Conservation (phyloP, 805 yeast genomes). For the Saccharomycopsis lassenensis region DNA sequence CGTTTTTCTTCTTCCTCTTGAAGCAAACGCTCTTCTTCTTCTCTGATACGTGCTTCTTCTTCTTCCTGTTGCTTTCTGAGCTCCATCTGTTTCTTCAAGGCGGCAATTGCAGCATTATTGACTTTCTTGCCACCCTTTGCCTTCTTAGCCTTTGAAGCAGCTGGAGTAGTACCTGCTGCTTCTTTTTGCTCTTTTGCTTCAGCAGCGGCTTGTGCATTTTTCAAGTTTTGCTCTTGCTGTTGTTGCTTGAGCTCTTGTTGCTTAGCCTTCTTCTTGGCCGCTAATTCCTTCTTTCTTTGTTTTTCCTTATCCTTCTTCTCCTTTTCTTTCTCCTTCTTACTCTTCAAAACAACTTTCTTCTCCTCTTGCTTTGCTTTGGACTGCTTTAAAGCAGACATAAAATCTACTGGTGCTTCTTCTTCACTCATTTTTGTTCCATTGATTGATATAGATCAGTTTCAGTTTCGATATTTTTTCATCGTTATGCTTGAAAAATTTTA, state of each 20-base stretch:
- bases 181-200: slow-evolving; percentile 27
- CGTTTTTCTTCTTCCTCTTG: slow-evolving; percentile 39
- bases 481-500: no score
- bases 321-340: slow-evolving; percentile 90
- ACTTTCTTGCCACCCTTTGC: slow-evolving; percentile 63
- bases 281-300: slow-evolving; percentile 81
- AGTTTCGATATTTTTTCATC: no score
- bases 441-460: no score
- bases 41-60: slow-evolving; percentile 61
- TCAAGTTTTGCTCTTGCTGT: slow-evolving; percentile 33
- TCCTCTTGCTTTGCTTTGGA: slow-evolving; percentile 70
- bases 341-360: slow-evolving; percentile 60
- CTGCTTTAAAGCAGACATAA: slow-evolving; percentile 72
- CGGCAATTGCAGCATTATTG: slow-evolving; percentile 85
- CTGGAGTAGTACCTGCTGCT: slow-evolving; percentile 20
- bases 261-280: slow-evolving; percentile 72
- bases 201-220: slow-evolving; percentile 23
- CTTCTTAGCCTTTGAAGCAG: slow-evolving; percentile 26
- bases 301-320: slow-evolving; percentile 91
- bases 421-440: slow-evolving; percentile 19
- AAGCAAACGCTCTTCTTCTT: slow-evolving; percentile 52
- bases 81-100: slow-evolving; percentile 81
- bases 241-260: slow-evolving; percentile 49
- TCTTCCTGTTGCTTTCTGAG: slow-evolving; percentile 81
- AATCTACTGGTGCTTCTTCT: slow-evolving; percentile 45